A percentile compares a stretch with the other conserved stretches of the same genome.
Evolutionary conservation across 2,329 filamentous ascomycete genomes (phyloP).

Genomic region (Venturia asperata): DNA sequence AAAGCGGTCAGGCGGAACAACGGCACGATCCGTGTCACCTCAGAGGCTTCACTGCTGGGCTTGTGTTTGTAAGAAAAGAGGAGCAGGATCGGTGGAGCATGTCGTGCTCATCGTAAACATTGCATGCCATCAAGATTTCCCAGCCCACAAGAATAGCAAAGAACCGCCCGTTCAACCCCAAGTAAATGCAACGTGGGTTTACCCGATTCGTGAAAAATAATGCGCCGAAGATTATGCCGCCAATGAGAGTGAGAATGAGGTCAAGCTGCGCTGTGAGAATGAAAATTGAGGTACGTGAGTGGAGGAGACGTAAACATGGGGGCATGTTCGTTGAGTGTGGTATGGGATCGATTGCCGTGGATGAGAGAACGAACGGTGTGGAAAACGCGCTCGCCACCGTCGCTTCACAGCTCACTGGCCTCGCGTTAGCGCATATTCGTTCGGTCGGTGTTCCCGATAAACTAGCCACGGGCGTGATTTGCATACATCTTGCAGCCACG

Average conservation of each 20-base stretch:
- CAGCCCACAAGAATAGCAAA: neutral
- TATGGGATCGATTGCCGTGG: neutral
- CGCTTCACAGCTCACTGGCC: neutral
- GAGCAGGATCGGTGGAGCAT: neutral
- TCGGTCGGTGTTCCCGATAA: conserved; percentile 1
- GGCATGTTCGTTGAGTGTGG: neutral
- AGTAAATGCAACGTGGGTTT: neutral
- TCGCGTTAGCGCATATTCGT: neutral
- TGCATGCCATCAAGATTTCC: neutral
- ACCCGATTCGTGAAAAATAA: neutral
- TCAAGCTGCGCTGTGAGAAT: neutral
- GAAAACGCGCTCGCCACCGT: neutral
- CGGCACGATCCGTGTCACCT: conserved; percentile 1
- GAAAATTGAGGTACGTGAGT: neutral
- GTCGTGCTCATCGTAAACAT: neutral
- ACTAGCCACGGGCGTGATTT: neutral
- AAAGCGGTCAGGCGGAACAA: neutral
- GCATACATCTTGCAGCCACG: neutral
- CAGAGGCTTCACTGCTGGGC: neutral
- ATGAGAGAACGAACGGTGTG: neutral
- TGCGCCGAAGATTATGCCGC: neutral
- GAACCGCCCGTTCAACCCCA: neutral
- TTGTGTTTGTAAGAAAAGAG: neutral
- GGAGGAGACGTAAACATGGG: neutral
- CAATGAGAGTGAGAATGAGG: neutral